These are phyloP conservation scores for Sporothrix brasiliensis DNA, from an alignment of 2,329 filamentous ascomycete species.

Conservation along the genomic window DNA sequence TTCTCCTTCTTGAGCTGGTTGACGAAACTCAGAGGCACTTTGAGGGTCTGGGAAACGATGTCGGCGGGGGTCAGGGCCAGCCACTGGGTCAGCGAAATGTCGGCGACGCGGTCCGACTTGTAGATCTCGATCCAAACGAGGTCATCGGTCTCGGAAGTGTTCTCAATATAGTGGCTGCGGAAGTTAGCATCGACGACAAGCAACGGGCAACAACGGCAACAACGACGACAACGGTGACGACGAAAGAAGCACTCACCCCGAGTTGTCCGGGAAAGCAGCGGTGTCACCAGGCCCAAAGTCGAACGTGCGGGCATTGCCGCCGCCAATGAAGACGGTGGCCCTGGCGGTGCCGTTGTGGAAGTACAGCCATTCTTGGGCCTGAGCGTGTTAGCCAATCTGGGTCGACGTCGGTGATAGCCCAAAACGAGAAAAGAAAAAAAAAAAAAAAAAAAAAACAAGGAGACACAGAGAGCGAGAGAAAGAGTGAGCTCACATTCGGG, in stretches of 20 bases:
- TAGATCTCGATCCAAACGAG: slow-evolving; percentile 71
- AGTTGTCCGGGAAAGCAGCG: slow-evolving; percentile 68
- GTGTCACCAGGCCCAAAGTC: slow-evolving; percentile 70
- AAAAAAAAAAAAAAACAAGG: not conserved
- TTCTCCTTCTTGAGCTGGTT: slow-evolving; percentile 65
- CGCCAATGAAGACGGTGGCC: slow-evolving; percentile 67
- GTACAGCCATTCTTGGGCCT: slow-evolving; percentile 72
- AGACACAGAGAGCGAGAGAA: not conserved
- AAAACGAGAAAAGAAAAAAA: not conserved
- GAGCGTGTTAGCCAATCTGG: not conserved
- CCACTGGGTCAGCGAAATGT: slow-evolving; percentile 70
- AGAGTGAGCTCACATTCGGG: slow-evolving; percentile 56
- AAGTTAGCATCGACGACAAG: not conserved
- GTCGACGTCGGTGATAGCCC: not conserved
- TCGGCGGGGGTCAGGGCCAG: slow-evolving; percentile 67
- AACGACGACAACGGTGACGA: not conserved
- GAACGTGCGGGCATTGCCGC: slow-evolving; percentile 64
- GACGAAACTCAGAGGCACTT: slow-evolving; percentile 60
- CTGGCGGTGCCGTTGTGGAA: slow-evolving; percentile 65
- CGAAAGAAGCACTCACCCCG: slow-evolving; percentile 42
- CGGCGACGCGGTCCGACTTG: slow-evolving; percentile 67
- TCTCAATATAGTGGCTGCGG: slow-evolving; percentile 68
- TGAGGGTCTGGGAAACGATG: slow-evolving; percentile 62
- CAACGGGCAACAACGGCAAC: not conserved
- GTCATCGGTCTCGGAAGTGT: slow-evolving; percentile 62